Conservation (phyloP, 176 grass and related monocot species). For the Zoysia japonica region DNA sequence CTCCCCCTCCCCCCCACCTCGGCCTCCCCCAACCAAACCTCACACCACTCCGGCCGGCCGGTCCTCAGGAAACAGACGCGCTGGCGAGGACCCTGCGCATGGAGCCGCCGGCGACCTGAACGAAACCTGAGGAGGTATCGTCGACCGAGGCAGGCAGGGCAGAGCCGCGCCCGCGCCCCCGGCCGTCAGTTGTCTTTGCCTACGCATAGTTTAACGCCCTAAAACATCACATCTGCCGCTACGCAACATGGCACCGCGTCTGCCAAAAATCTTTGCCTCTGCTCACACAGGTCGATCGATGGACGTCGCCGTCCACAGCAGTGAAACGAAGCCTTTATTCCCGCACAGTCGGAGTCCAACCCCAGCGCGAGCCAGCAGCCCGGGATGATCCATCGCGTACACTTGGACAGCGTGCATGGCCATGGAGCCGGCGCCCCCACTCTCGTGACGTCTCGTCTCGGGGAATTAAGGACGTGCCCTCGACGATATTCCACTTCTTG, state of each 20-base stretch:
- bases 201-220: conserved; percentile 37
- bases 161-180: neutral
- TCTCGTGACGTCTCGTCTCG: too few species aligned
- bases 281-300: conserved; percentile 38
- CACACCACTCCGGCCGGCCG: neutral
- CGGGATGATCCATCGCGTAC: too few species aligned
- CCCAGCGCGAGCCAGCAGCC: too few species aligned
- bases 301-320: conserved; percentile 20
- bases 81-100: conserved; percentile 5
- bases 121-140: neutral
- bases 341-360: too few species aligned
- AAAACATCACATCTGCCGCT: conserved; percentile 47
- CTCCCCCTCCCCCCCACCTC: too few species aligned
- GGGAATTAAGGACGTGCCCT: too few species aligned
- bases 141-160: neutral
- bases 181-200: neutral
- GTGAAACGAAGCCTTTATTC: too few species aligned
- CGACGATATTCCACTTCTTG: too few species aligned
- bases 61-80: neutral
- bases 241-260: conserved; percentile 14
- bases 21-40: too few species aligned
- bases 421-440: too few species aligned
- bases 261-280: conserved; percentile 44
- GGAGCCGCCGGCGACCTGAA: neutral
- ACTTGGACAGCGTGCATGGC: too few species aligned